Percentiles rank a stretch among this genome's conserved stretches.
These are phyloP conservation scores for Talaromyces sp. DNA, from an alignment of 2,329 filamentous ascomycete species.

Conservation along the genomic window DNA sequence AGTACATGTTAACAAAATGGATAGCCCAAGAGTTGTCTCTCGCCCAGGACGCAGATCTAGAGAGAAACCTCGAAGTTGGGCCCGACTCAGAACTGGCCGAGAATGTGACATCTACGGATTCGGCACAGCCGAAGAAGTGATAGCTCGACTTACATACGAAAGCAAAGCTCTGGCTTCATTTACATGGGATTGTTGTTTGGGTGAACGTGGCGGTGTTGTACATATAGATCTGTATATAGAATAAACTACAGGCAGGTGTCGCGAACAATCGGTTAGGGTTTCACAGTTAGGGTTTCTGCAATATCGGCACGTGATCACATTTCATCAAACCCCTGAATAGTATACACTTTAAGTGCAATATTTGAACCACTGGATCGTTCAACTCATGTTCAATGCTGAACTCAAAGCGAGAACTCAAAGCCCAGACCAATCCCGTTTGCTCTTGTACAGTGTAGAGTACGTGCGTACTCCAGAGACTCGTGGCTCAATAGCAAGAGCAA, in stretches of 20 bases:
- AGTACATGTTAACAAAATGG: slow-evolving; percentile 6
- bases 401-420: background rate
- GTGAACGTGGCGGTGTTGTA: background rate
- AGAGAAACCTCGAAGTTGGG: slow-evolving; percentile 40
- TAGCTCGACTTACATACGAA: background rate
- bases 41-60: slow-evolving; percentile 37
- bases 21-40: slow-evolving; percentile 61
- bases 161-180: background rate
- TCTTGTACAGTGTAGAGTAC: background rate
- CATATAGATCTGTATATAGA: slow-evolving; percentile 4
- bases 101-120: slow-evolving; percentile 2
- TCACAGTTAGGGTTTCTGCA: background rate
- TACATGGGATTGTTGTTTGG: no score
- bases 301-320: background rate
- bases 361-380: background rate
- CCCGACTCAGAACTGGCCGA: slow-evolving; percentile 22
- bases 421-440: background rate
- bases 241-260: background rate
- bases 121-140: slow-evolving; percentile 9
- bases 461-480: background rate
- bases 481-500: background rate
- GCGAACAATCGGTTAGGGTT: background rate
- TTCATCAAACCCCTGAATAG: background rate
- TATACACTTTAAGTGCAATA: background rate
- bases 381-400: background rate